Evolutionary conservation across 1,284 basidiomycete genomes (phyloP).

Genomic region (Bondarzewia mesenterica): DNA sequence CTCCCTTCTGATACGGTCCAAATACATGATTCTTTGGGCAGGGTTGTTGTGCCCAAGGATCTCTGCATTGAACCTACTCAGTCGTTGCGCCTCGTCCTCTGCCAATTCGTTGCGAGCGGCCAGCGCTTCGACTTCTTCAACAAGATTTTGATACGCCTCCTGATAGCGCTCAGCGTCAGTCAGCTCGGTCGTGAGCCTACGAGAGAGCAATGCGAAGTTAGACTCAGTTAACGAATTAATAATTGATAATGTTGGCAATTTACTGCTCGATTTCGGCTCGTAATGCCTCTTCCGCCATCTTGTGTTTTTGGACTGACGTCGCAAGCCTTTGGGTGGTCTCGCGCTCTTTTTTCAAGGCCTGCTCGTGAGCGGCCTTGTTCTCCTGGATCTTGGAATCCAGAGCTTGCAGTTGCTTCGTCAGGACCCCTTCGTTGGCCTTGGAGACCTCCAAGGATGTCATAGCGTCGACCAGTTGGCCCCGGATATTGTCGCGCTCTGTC

Average conservation of each 20-base stretch:
- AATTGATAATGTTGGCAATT: conserved; percentile 14
- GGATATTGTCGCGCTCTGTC: conserved; percentile 25
- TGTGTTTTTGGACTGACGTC: conserved; percentile 40
- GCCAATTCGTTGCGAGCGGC: conserved; percentile 64
- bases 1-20: conserved; percentile 63
- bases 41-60: conserved; percentile 70
- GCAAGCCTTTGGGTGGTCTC: conserved; percentile 39
- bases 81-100: conserved; percentile 57
- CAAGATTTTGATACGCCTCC: conserved; percentile 55
- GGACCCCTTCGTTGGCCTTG: conserved; percentile 13
- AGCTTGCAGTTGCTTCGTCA: conserved; percentile 19
- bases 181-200: conserved; percentile 50
- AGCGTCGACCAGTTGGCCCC: conserved; percentile 19
- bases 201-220: neutral
- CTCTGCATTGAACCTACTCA: conserved; percentile 71
- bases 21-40: conserved; percentile 65
- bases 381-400: conserved; percentile 15
- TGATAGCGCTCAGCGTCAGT: conserved; percentile 52
- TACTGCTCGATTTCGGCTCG: conserved; percentile 56
- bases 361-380: conserved; percentile 19
- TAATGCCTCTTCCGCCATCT: conserved; percentile 55
- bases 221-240: conserved; percentile 5
- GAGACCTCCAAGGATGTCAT: conserved; percentile 21
- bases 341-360: conserved; percentile 39
- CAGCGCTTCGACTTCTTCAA: conserved; percentile 54